phyloP scores from a whole-genome alignment of 2,329 filamentous ascomycete species.

The Fonsecaea erecta region DNA sequence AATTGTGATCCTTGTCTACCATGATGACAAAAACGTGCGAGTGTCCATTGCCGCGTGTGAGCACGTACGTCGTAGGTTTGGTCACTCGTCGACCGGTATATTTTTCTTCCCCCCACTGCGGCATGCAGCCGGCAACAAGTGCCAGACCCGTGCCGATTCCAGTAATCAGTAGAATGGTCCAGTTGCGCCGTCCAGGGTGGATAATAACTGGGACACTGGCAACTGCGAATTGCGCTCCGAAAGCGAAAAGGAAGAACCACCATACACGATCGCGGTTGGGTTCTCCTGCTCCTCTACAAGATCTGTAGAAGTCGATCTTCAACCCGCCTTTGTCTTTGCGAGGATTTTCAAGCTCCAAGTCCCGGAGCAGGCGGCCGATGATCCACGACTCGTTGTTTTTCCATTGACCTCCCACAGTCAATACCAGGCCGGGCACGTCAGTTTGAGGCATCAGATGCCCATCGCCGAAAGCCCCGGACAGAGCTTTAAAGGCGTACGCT shows the following conservation, averaged over 20 bases:
- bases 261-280: slow-evolving; percentile 32
- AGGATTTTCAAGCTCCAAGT: slow-evolving; percentile 42
- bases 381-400: slow-evolving; percentile 50
- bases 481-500: slow-evolving; percentile 42
- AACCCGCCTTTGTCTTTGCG: slow-evolving; percentile 22
- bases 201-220: slow-evolving; percentile 41
- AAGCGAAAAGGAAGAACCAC: slow-evolving; percentile 38
- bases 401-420: slow-evolving; percentile 44
- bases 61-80: slow-evolving; percentile 37
- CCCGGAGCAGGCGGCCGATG: slow-evolving; percentile 50
- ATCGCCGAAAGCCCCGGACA: slow-evolving; percentile 42
- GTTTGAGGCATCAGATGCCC: slow-evolving; percentile 46
- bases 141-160: slow-evolving; percentile 44
- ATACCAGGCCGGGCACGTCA: slow-evolving; percentile 41
- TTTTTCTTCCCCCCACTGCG: slow-evolving; percentile 51
- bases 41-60: slow-evolving; percentile 48
- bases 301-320: not conserved
- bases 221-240: slow-evolving; percentile 42
- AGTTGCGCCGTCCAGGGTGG: slow-evolving; percentile 41
- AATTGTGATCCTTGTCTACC: slow-evolving; percentile 34
- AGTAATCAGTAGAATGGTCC: slow-evolving; percentile 47
- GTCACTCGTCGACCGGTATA: slow-evolving; percentile 42
- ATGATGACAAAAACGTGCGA: slow-evolving; percentile 46
- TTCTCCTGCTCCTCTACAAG: slow-evolving; percentile 9
- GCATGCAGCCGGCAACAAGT: slow-evolving; percentile 42